Evolutionary conservation across 225 moss, liverwort and hornwort species (phyloP).

Genomic region (Sphagnum contortum): DNA sequence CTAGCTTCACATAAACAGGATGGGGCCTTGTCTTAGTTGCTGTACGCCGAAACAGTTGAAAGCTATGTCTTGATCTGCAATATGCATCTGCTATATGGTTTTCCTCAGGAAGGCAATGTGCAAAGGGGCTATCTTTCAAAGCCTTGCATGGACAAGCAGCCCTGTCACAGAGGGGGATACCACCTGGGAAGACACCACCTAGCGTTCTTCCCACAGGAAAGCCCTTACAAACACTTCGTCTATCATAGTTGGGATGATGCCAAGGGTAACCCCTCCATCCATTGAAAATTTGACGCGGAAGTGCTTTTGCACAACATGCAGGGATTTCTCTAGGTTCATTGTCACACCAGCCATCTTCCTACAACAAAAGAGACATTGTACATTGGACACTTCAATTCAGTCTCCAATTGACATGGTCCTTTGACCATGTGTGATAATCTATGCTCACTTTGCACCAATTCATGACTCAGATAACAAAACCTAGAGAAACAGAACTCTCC

Average conservation of each 20-base stretch:
- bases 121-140: not conserved
- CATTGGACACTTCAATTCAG: no score
- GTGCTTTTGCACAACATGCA: constrained; percentile 3
- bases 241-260: constrained; percentile 5
- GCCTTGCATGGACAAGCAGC: constrained; percentile 8
- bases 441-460: no score
- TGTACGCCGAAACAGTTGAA: not conserved
- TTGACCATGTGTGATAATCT: no score
- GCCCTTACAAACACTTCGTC: not conserved
- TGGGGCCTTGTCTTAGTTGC: not conserved
- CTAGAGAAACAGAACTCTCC: not conserved
- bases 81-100: not conserved
- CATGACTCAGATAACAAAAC: no score
- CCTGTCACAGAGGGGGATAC: constrained; percentile 2
- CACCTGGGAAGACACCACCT: constrained; percentile 1
- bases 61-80: not conserved
- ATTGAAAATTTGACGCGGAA: constrained; percentile 6
- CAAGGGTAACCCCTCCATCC: constrained; percentile 8
- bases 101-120: not conserved
- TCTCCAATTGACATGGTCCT: no score
- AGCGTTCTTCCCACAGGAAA: constrained; percentile 3
- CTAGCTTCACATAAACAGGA: constrained; percentile 5
- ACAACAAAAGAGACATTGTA: no score
- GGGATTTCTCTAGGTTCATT: constrained; percentile 1
- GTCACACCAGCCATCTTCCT: not conserved